A percentile compares a stretch with the other conserved stretches of the same genome.
These are phyloP conservation scores for Eucalyptus albens DNA, from an alignment of 345 rosid genomes.

Conservation along the genomic window DNA sequence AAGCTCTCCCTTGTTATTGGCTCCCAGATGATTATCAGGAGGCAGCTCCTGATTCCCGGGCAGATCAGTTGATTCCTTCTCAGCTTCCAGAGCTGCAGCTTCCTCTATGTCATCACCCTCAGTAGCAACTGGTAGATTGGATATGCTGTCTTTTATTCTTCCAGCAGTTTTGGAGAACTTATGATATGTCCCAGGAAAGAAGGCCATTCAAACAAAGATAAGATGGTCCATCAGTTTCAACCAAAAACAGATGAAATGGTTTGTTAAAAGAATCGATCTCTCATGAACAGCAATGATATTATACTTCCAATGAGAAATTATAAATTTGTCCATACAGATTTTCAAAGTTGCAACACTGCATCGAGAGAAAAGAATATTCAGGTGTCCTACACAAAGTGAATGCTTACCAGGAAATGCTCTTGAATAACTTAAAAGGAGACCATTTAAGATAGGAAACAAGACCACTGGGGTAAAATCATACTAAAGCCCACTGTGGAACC, in stretches of 20 bases:
- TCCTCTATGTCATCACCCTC: conserved; percentile 71
- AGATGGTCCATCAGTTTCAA: neutral
- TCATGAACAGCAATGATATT: neutral
- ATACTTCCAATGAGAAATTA: neutral
- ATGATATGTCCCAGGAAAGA: neutral
- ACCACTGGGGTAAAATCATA: neutral
- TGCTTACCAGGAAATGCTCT: neutral
- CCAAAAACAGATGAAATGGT: neutral
- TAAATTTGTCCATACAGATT: neutral
- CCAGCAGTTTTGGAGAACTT: conserved; percentile 82
- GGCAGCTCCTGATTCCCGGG: conserved; percentile 6
- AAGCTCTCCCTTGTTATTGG: conserved; percentile 27
- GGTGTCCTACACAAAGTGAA: neutral
- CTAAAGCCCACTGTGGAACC: neutral
- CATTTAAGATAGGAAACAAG: neutral
- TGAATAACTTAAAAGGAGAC: neutral
- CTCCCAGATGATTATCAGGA: conserved; percentile 18
- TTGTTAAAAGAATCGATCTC: neutral
- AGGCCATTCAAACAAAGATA: neutral
- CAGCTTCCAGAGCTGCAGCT: conserved; percentile 55
- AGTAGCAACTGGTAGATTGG: conserved; percentile 59
- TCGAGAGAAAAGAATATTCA: neutral
- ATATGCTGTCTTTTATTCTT: conserved; percentile 49
- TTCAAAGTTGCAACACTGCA: neutral
- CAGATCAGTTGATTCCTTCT: conserved; percentile 10